Evolutionary conservation across 345 rosid species (phyloP), one percentile per base, ranked within the genome.

Genomic region (Trapa incisa): DNA sequence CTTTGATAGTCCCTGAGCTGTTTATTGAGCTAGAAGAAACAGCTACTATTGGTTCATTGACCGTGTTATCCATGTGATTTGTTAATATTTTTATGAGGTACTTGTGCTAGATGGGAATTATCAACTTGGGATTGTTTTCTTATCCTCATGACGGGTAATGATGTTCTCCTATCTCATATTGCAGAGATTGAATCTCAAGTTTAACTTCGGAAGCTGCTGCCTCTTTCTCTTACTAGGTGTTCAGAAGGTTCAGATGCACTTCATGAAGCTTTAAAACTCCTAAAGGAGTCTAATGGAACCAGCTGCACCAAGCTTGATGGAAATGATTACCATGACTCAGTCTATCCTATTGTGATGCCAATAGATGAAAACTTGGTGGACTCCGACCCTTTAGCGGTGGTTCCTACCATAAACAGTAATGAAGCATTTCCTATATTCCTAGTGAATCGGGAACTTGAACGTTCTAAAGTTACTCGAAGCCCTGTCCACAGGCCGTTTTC

Each of bases 401-500:
- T 87, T 29, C 75, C 91, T n/a, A 73, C 92, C 47, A 74, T 86
- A 79, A 83, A 77, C 67, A 76, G 10, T 54, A 54, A 74, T 64
- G 92, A 84, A 73, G 83, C 92, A 7, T 76, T 87, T 50, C 73
- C 84, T 53, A 74, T 84, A 72, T 81, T 85, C 65, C 93, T 86
- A 4, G 79, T 77, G 54, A 86, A 87, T 64, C 82, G 84, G 64
- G 89, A 87, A 77, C 75, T 82, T 47, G 91, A 87, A 80, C 82
- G 83, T 36, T 84, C 87, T 65, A 97, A 86, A 67, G 79, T 83
- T 65, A 88, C 75, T 36, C 99, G 86, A 74, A 93, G 99, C 73
- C 87, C 97, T 80, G 89, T 91, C 79, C 96, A 97, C 69, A 84
- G 97, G 73, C 96, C 99, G 70, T 94, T 94, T 84, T 87, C 56